These are phyloP conservation scores for Aspergillus flavus DNA, from an alignment of 2,329 filamentous ascomycete genomes.

Conservation along the genomic window DNA sequence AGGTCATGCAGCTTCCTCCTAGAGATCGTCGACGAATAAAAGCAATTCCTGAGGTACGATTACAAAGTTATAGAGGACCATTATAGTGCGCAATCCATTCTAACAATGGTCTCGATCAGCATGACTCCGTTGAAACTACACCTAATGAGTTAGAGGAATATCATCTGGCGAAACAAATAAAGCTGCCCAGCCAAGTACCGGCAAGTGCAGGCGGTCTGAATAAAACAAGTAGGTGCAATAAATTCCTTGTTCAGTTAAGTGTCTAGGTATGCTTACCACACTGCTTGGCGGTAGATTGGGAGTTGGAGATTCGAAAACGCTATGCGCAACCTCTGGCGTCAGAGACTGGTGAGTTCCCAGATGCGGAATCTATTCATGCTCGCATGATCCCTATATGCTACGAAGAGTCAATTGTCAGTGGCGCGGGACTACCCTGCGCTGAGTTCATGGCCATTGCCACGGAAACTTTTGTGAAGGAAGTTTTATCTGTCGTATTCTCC, in stretches of 20 bases:
- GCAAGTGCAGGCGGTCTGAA: conserved; percentile 73
- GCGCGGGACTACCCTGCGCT: conserved; percentile 56
- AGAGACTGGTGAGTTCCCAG: conserved; percentile 66
- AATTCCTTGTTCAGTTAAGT: conserved; percentile 12
- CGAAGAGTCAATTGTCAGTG: conserved; percentile 61
- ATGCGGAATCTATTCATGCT: conserved; percentile 57
- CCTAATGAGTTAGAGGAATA: conserved; percentile 46
- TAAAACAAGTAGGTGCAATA: conserved; percentile 67
- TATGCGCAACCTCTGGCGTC: conserved; percentile 63
- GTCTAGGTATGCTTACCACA: conserved; percentile 18
- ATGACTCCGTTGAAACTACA: conserved; percentile 35
- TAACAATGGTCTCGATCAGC: conserved; percentile 28
- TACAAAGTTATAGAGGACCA: not conserved
- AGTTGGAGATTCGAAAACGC: conserved; percentile 66
- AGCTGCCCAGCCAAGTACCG: conserved; percentile 63
- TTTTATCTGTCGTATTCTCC: conserved; percentile 57
- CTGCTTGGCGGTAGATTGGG: conserved; percentile 53
- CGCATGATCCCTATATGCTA: conserved; percentile 68
- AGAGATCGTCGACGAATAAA: conserved; percentile 63
- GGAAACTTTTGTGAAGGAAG: conserved; percentile 65
- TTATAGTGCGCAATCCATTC: not conserved
- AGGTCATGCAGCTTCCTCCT: conserved; percentile 65
- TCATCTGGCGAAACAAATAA: conserved; percentile 50
- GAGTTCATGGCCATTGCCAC: conserved; percentile 64
- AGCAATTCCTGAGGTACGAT: conserved; percentile 52